Conservation (phyloP, 2,329 filamentous ascomycete genomes). For the Diaporthe vexans region DNA sequence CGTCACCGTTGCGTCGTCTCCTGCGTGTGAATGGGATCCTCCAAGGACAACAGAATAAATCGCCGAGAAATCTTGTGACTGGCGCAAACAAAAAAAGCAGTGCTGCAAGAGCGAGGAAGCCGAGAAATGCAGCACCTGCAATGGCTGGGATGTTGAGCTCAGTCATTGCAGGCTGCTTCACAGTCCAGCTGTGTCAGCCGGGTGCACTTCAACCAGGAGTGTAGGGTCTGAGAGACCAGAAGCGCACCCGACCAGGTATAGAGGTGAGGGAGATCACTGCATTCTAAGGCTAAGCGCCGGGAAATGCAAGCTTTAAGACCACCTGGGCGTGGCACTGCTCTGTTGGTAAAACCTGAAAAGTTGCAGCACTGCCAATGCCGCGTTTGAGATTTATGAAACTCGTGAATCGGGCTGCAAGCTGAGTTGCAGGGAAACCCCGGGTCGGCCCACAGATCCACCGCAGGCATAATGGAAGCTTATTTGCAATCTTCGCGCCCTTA, state of each 20-base stretch:
- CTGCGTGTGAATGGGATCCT: slow-evolving; percentile 38
- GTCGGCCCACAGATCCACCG: neutral
- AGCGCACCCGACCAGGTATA: neutral
- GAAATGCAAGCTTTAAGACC: slow-evolving; percentile 2
- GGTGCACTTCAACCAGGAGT: slow-evolving; percentile 8
- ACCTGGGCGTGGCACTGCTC: neutral
- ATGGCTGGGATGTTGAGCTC: slow-evolving; percentile 37
- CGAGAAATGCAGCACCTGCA: slow-evolving; percentile 39
- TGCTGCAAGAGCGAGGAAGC: slow-evolving; percentile 36
- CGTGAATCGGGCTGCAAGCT: neutral
- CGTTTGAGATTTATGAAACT: slow-evolving; percentile 31
- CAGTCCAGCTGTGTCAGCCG: slow-evolving; percentile 28
- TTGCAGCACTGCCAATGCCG: slow-evolving; percentile 16
- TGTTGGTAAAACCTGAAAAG: slow-evolving; percentile 19
- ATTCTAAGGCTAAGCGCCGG: neutral
- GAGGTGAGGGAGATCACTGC: neutral
- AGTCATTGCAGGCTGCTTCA: slow-evolving; percentile 27
- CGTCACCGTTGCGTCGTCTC: slow-evolving; percentile 38
- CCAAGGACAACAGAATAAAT: slow-evolving; percentile 40
- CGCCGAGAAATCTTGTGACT: slow-evolving; percentile 38
- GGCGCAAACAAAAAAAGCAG: slow-evolving; percentile 36
- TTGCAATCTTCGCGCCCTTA: slow-evolving; percentile 20
- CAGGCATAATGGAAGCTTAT: slow-evolving; percentile 28
- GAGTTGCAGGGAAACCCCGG: slow-evolving; percentile 20
- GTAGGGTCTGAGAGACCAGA: neutral